Evolutionary conservation across 1,139 yeast species (phyloP), one percentile per base, ranked within the genome.

Genomic region (Kurtzmaniella quercitrusa): DNA sequence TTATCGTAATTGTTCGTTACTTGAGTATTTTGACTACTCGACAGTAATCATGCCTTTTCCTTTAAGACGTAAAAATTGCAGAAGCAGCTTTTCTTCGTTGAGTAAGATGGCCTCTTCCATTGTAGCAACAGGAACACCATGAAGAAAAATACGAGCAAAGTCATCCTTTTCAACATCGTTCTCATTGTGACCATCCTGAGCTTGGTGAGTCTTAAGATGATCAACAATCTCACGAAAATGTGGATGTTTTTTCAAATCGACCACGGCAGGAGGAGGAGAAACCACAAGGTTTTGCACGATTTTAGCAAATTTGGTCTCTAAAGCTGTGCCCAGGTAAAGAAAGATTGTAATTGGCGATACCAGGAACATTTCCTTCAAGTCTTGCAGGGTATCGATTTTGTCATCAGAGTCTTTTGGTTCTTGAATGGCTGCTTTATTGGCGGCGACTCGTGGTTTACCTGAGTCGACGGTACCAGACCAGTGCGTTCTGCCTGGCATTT

Each of bases 221-320:
- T 48, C 47, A 36, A 59, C 46, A 20, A 66, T 58, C 19, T 54
- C 52, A 3, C 49, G 39, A 43, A 56, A 56, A 43, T 63, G 59
- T 15, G 71, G 71, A 46, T 66, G 71, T 43, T 59, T 64, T 15
- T 50, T 53, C 40, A 66, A 53, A 41, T 63, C 54, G 3, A 65
- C 62, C 3, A 56, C 48, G 42, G 58, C 57, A 15, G 69, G 63
- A 45, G 65, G 68, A 0, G 71, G 71, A n/a, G 53, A 57, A 22
- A 66, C 61, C 43, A 52, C 52, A 15, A 64, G 46, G 18, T 43
- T 40, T 15, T 52, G 45, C 22, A 65, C 48, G 9, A 59, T 56
- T 21, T 56, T 55, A 39, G 50, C 51, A 18, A 61, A 55, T 41
- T 49, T 42, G 20, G 51, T 54, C 45, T 62, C 64, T 39, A 55